A percentile compares a stretch with the other conserved stretches of the same genome.
Evolutionary conservation across 2,329 filamentous ascomycete species (phyloP).

Genomic region (Chaetoscypha palmicola): DNA sequence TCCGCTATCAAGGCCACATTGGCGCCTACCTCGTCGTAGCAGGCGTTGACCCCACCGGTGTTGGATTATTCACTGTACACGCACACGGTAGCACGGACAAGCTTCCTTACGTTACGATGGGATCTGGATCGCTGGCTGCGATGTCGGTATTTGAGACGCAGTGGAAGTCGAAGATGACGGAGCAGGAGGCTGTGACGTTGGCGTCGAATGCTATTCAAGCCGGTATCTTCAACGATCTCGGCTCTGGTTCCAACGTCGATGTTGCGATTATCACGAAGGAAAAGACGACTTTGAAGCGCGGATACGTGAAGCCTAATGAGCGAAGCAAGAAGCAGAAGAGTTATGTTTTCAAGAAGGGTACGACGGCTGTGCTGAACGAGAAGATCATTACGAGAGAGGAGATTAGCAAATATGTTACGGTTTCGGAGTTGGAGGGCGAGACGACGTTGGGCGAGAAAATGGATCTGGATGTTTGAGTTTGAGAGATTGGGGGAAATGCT

Average conservation of each 20-base stretch:
- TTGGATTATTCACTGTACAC: slow-evolving; percentile 95
- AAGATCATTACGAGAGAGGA: slow-evolving; percentile 93
- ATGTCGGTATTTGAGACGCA: slow-evolving; percentile 98
- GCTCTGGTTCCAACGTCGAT: slow-evolving; percentile 95
- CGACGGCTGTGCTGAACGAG: slow-evolving; percentile 93
- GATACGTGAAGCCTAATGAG: slow-evolving; percentile 90
- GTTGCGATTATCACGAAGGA: slow-evolving; percentile 92
- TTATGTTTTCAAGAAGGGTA: slow-evolving; percentile 84
- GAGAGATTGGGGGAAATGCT: background rate
- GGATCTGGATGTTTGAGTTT: slow-evolving; percentile 55
- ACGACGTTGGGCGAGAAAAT: slow-evolving; percentile 61
- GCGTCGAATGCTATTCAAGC: slow-evolving; percentile 84
- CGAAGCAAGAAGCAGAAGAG: slow-evolving; percentile 85
- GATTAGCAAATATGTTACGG: slow-evolving; percentile 86
- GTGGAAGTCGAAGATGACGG: slow-evolving; percentile 75
- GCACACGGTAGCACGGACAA: slow-evolving; percentile 98
- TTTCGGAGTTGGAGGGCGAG: slow-evolving; percentile 63
- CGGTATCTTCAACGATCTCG: slow-evolving; percentile 98
- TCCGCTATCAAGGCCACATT: slow-evolving; percentile 96
- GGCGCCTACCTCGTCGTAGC: slow-evolving; percentile 97
- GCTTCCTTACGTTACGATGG: slow-evolving; percentile 98
- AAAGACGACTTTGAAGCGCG: slow-evolving; percentile 88
- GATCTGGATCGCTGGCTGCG: slow-evolving; percentile 87
- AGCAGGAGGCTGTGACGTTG: slow-evolving; percentile 76
- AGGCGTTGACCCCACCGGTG: slow-evolving; percentile 90